Base-by-base conservation (phyloP, 2,329 filamentous ascomycete genomes). In the Ophiobolus disseminans region DNA sequence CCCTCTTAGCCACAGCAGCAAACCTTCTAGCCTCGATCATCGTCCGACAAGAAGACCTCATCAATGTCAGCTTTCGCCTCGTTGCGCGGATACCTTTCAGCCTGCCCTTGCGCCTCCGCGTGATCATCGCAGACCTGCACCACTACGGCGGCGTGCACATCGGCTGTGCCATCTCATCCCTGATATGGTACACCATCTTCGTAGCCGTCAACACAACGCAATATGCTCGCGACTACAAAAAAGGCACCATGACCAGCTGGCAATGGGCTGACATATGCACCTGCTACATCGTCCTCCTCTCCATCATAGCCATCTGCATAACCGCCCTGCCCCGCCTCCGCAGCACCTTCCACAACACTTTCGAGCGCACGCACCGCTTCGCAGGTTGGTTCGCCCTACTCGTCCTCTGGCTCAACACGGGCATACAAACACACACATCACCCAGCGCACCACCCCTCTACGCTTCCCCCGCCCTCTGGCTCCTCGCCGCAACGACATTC, bases 401-500 rank as follows among this genome's bases (percentile, higher is more conserved):
- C 4, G 52, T 69, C 1, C 68, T 73, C 31, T 68, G 65, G 62
- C 26, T 55, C 36, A 58, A 65, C 28, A 36, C 54, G 1, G 55
- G 62, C 13, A 50, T 66, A n/a, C 8, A 23, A 43, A 0, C 55
- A 50, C 19, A 38, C 48, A 14, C 14, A 40, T 34, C 31, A 41
- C 16, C 5, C 44, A 13, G 30, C 16, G 2, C 40, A 38, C 5
- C 25, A 3, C 36, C 50, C 3, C 43, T 62, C 9, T 42, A 48
- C 36, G 25, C 23, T 1, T 56, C 57, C 17, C 45, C 63, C 0
- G 50, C 58, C 0, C 50, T 93, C 69, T 94, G 88, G 87, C 81
- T 90, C 62, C 77, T 93, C 14, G 60, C 83, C 20, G 66, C 82
- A 25, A 85, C 85, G 31, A 90, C 89, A 1, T 65, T 80, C 38